phyloP scores from a whole-genome alignment of 176 grass and related monocot species.

The Cenchrus purpureus region DNA sequence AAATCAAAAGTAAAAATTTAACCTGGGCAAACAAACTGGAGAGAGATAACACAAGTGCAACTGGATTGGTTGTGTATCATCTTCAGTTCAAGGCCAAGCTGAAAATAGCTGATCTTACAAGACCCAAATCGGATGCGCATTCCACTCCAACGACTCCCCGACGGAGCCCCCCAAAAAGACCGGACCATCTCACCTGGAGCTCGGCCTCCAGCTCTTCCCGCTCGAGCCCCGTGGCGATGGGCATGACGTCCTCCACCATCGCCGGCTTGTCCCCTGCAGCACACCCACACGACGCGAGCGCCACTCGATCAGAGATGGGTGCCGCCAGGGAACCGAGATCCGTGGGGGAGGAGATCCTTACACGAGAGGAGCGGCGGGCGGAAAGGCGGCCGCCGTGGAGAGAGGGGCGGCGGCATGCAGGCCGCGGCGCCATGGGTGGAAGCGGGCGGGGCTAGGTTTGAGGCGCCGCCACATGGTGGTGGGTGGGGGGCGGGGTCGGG shows the following conservation, averaged over 20 bases:
- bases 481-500: not conserved
- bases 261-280: conserved; percentile 64
- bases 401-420: conserved; percentile 29
- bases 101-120: not conserved
- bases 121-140: conserved; percentile 13
- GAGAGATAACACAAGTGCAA: no score
- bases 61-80: no score
- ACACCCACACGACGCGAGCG: not conserved
- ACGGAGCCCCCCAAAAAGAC: not conserved
- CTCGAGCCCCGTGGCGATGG: conserved; percentile 85
- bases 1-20: no score
- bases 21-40: no score
- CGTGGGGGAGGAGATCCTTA: conserved; percentile 33
- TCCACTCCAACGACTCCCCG: conserved; percentile 10
- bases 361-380: conserved; percentile 76
- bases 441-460: conserved; percentile 45
- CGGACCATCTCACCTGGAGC: conserved; percentile 52
- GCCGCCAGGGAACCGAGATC: conserved; percentile 38
- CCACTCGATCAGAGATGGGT: conserved; percentile 12
- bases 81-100: no score
- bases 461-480: conserved; percentile 76
- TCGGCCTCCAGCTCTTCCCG: conserved; percentile 78
- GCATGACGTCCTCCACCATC: conserved; percentile 79
- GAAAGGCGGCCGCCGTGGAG: conserved; percentile 49
- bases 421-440: not conserved